These are phyloP conservation scores for Pichia sp. DNA, from an alignment of 1,139 yeast species.

Conservation along the genomic window DNA sequence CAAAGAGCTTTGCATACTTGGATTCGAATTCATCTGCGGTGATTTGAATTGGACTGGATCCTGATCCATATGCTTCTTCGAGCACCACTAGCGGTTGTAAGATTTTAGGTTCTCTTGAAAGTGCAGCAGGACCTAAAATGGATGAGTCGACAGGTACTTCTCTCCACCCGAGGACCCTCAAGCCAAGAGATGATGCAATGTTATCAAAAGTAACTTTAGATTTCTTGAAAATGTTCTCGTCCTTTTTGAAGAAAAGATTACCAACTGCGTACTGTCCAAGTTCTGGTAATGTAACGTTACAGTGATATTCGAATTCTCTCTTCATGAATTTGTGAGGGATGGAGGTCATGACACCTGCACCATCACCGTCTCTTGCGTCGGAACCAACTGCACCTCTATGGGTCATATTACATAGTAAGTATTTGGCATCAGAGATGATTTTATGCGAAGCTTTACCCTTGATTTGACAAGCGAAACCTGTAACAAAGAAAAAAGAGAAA, in stretches of 20 bases:
- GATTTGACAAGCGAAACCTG: slow-evolving; percentile 83
- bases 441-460: slow-evolving; percentile 86
- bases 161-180: slow-evolving; percentile 91
- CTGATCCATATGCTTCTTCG: slow-evolving; percentile 45
- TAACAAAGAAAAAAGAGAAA: not conserved
- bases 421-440: slow-evolving; percentile 85
- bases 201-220: slow-evolving; percentile 73
- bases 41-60: slow-evolving; percentile 30
- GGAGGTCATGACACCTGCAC: slow-evolving; percentile 94
- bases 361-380: slow-evolving; percentile 97
- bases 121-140: slow-evolving; percentile 89
- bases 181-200: slow-evolving; percentile 68
- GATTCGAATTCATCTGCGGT: slow-evolving; percentile 49
- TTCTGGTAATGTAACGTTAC: slow-evolving; percentile 57
- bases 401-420: slow-evolving; percentile 91
- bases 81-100: slow-evolving; percentile 84
- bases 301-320: slow-evolving; percentile 65
- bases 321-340: slow-evolving; percentile 83
- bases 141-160: slow-evolving; percentile 92
- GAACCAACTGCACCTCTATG: slow-evolving; percentile 97
- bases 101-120: slow-evolving; percentile 86
- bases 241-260: slow-evolving; percentile 84
- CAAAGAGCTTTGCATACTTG: slow-evolving; percentile 59
- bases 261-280: slow-evolving; percentile 93
- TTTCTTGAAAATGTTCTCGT: slow-evolving; percentile 50